Base-by-base conservation (phyloP, 148 eudicot species). In the Agrostemma githago region DNA sequence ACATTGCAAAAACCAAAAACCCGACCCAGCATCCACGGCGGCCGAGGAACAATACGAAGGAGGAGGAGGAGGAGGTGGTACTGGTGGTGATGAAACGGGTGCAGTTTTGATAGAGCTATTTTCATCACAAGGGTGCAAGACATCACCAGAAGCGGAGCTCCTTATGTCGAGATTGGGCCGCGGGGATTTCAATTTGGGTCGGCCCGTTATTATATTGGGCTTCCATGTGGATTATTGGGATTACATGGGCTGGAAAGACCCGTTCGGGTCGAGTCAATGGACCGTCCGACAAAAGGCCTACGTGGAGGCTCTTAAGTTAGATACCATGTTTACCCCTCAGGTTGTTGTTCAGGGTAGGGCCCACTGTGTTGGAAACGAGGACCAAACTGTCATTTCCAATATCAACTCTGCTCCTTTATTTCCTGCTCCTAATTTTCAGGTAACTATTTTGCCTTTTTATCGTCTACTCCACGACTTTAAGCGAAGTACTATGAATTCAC, bases 221-320 rank as follows among this genome's bases (percentile, higher is more conserved):
- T 93, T 83, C 71, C 98, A 93, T 63, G 98, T 93, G 14, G 98
- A 93, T 69, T 89, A 86, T 41, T 93, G 97, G 98, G 98, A 93
- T 78, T 87, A 89, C 43, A 78, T 70, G 75, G 98, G 98, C 3
- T 93, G 98, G 98, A 93, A 87, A 61, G 98, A 93, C n/a, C 92
- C 91, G 0, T 93, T 64, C 46, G 97, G 86, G 46, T 88, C 91
- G 0, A 88, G 86, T 77, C 88, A 80, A 75, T 93, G 97, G 97
- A 93, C 98, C 11, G 95, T 91, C 5, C 63, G 97, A 68, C 98
- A 93, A 66, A 91, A 93, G 85, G 85, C 85, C 0, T 93, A 91
- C 34, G 90, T 89, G 14, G 92, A 93, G 79, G 82, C 92, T 3
- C 51, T 93, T 10, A 80, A 78, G 48, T 78, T 89, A 14, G 98